Base-by-base conservation (phyloP, 1,284 basidiomycete genomes). In the Tilletia horrida region DNA sequence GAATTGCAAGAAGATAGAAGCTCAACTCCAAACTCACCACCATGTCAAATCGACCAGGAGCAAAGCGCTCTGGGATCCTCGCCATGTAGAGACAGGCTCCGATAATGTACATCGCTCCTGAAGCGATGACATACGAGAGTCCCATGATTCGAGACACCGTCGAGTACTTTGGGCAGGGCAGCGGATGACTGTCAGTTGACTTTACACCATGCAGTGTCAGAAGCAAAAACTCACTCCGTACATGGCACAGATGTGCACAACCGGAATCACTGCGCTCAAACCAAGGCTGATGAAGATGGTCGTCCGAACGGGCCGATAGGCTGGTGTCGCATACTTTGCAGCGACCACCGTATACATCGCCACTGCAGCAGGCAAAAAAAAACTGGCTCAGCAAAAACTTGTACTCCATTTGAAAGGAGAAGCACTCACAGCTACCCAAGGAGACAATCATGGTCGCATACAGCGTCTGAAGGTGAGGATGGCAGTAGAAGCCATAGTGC, bases 241-340 rank as follows among this genome's bases (percentile, higher is more conserved):
- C 16, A 85, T 83, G 50, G 45, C 27, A 0, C 73, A 85, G 63
- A 89, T 76, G 78, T 96, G 92, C 13, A 84, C 83, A 18, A 91
- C 85, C 29, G 92, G 93, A 4, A 91, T 44, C 45, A 90, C 82
- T 9, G 88, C 89, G 70, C 87, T 88, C 31, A 91, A 83, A 16
- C 93, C 92, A 16, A 95, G 87, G 11, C 85, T 87, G 71, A 93
- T 86, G 83, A 95, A 96, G 8, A 92, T 88, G 25, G 84, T 82
- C 2, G 92, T 93, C 25, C 93, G 88, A 66, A 90, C 86, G 73
- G 88, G 87, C 25, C 92, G 86, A 81, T 91, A 90, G 0, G 86
- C 85, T 1, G 90, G 88, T 71, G 88, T 90, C 16, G 88, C 85
- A 82, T 93, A 93, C 76, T 88, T 86, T 0, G 91, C 91, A 66